Evolutionary conservation across 2,329 filamentous ascomycete genomes (phyloP), one percentile per base, ranked within the genome.

Genomic region (Daldinia sp.): DNA sequence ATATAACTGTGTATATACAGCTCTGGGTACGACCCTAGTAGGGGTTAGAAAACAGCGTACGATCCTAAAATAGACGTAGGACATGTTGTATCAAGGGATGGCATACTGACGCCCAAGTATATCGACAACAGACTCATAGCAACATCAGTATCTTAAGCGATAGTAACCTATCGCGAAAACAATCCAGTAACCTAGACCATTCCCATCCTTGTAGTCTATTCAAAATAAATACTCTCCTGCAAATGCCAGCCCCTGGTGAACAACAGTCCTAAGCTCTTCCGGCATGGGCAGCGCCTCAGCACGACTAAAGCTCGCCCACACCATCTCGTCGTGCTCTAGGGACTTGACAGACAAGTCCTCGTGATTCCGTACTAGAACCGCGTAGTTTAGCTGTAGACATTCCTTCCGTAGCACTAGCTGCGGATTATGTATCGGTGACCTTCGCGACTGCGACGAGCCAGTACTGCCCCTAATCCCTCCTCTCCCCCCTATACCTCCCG

Each of bases 291-390:
- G 43, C 43, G 52, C 54, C 51, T 67, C 58, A 4, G 68, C 60
- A n/a, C 63, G 41, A 7, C 65, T 63, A 41, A 66, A 68, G 41
- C 58, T 68, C 4, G 68, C 69, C 71, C 71, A 73, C 8, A 68
- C 62, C 69, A 77, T 49, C 72, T 72, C 63, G 66, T 73, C 69
- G 69, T 78, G 57, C 63, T 76, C 61, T 43, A 70, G 35, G 27
- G 76, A 52, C 67, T 73, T 29, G 34, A 74, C 29, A 64, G 73
- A 29, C 64, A 72, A 57, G 61, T 72, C 55, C 62, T 76, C 50
- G 64, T 72, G 52, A 48, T 67, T 70, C 35, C 72, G 66, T 2
- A 75, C 72, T 19, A 72, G 56, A 13, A 74, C 72, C 10, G 70
- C 62, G 52, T 70, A 73, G 41, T 74, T 73, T 1, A 75, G 61